phyloP scores from a whole-genome alignment of 2,329 filamentous ascomycete species.

The Colletotrichum sp. region DNA sequence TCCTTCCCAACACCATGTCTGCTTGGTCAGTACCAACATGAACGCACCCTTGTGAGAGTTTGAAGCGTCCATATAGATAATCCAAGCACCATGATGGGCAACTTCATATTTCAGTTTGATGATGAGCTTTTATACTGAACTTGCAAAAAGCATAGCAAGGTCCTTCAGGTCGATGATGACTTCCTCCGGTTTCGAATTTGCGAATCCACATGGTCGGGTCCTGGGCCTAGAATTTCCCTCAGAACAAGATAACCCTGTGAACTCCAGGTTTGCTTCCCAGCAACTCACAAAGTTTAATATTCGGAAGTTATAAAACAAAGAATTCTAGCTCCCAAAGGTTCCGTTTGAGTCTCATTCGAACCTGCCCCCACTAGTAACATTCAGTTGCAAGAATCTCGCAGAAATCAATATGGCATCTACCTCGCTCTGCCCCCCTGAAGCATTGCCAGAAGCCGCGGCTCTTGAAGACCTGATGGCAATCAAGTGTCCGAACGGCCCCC shows the following conservation, averaged over 20 bases:
- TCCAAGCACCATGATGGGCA: no score
- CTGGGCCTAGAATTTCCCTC: no score
- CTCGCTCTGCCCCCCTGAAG: neutral
- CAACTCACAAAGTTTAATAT: neutral
- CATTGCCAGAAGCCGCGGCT: neutral
- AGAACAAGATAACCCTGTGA: neutral
- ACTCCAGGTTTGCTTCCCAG: fast-evolving
- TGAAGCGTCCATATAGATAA: neutral
- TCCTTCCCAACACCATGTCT: neutral
- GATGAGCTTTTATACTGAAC: no score
- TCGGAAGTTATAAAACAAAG: no score
- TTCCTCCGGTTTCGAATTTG: neutral
- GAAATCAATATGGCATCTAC: neutral
- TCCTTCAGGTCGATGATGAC: neutral
- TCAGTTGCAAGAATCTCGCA: neutral
- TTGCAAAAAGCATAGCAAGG: no score
- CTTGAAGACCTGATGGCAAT: neutral
- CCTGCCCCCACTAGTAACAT: neutral
- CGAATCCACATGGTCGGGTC: neutral
- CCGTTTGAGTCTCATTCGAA: neutral
- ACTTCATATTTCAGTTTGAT: no score
- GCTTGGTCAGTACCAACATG: neutral
- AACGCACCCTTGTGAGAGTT: neutral
- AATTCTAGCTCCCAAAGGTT: neutral
- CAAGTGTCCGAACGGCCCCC: neutral